Conservation (phyloP, 352 stramenopile genomes). For the Aphanomyces stellatus region DNA sequence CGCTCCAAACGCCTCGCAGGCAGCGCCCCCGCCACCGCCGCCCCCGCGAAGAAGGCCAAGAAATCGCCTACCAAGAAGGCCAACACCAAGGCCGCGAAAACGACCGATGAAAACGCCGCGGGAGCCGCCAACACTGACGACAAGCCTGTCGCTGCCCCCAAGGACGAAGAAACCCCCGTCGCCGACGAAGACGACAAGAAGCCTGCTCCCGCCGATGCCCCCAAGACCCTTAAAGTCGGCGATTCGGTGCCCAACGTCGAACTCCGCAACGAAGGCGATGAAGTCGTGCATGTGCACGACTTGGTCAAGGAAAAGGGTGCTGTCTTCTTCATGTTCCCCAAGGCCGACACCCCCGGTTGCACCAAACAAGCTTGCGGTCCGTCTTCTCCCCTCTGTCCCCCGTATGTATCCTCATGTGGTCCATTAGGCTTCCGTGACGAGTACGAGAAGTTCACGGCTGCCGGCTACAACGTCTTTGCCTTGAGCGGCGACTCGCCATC, state of each 20-base stretch:
- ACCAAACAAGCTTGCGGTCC: constrained; percentile 64
- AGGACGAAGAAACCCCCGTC: neutral
- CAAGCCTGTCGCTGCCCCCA: constrained; percentile 23
- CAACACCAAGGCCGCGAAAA: neutral
- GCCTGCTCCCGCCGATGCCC: neutral
- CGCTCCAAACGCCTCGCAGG: constrained; percentile 14
- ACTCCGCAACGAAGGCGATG: constrained; percentile 53
- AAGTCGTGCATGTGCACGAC: constrained; percentile 51
- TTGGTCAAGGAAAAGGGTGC: constrained; percentile 62
- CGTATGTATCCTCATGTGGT: neutral
- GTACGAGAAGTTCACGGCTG: constrained; percentile 57
- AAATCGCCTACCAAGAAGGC: constrained; percentile 13
- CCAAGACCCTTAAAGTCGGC: constrained; percentile 8
- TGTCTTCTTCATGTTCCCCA: constrained; percentile 87
- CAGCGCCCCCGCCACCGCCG: neutral
- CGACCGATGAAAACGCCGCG: constrained; percentile 28
- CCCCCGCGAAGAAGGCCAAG: neutral
- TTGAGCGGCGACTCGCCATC: constrained; percentile 59
- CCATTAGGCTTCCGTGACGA: constrained; percentile 64
- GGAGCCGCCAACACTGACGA: constrained; percentile 60
- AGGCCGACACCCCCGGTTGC: constrained; percentile 75
- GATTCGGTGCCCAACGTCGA: constrained; percentile 46
- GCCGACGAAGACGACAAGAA: neutral
- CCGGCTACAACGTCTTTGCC: constrained; percentile 73
- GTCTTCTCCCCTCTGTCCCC: neutral